Evolutionary conservation across 2,329 filamentous ascomycete species (phyloP), one percentile per base, ranked within the genome.

Genomic region (Pseudogymnoascus sp.): DNA sequence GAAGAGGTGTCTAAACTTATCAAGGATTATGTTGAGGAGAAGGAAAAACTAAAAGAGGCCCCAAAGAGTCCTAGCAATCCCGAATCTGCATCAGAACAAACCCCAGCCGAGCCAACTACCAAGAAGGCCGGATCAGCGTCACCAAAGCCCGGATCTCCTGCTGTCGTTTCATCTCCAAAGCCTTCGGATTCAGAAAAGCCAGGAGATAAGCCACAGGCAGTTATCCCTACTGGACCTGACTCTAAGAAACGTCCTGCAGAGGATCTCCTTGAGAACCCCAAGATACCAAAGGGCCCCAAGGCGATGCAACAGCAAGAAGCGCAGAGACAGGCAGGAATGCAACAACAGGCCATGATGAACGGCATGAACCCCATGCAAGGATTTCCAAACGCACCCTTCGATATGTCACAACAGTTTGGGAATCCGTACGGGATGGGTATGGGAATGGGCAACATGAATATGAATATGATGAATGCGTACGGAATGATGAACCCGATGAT

Each of bases 201-300:
- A 0, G 71, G 72, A 16, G 71, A 66, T 6, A 76, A 76, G 62
- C 72, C 73, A 18, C 71, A 73, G 3, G 63, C 68, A 6, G 64
- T 70, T 62, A 67, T 69, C 12, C 67, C 67, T 62, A 69, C 69
- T 8, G 66, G 71, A 61, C n/a, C 63, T 61, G 76, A 76, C 63
- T 78, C 84, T 25, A 95, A 90, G 77, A 99, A 97, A 78, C 86
- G 95, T 21, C 84, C 89, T 9, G 91, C 92, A 12, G 91, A 93
- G 37, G 88, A 92, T 61, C 81, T 81, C 34, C 77, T 83, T 5
- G 84, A 87, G 69, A 87, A 88, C 68, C 83, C 84, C 42, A 84
- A 83, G 71, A 84, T 87, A 42, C 84, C 85, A 53, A 88, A 87
- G 69, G 85, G 80, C 0, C 86, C 85, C 1, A 86, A 85, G 72